These are phyloP conservation scores for Globisporangium ultimum DNA, from an alignment of 352 stramenopile genomes.

Conservation along the genomic window DNA sequence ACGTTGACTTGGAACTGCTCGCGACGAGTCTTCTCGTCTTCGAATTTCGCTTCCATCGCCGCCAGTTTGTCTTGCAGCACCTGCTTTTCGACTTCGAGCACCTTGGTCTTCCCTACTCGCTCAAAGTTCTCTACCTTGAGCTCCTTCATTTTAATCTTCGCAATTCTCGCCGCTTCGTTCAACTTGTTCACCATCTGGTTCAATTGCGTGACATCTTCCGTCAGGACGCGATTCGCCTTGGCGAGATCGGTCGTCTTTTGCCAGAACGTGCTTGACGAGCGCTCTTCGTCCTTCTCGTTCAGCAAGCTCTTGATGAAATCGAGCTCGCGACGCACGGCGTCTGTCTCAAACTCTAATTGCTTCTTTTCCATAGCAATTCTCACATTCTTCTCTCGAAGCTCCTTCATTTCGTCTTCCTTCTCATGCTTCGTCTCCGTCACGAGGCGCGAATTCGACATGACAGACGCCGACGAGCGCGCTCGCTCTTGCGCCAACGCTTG, in stretches of 20 bases:
- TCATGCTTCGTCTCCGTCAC: conserved; percentile 73
- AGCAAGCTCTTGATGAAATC: conserved; percentile 72
- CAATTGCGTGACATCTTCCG: conserved; percentile 60
- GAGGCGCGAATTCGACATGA: conserved; percentile 62
- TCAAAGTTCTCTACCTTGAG: conserved; percentile 54
- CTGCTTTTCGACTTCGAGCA: conserved; percentile 74
- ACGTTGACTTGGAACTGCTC: conserved; percentile 88
- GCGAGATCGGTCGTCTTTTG: conserved; percentile 84
- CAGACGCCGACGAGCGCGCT: conserved; percentile 55
- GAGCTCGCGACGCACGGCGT: conserved; percentile 58
- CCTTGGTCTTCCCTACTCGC: conserved; percentile 52
- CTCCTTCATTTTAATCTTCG: conserved; percentile 45
- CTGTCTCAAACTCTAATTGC: conserved; percentile 68
- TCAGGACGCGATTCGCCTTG: conserved; percentile 73
- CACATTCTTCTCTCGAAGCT: conserved; percentile 62
- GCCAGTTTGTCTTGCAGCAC: conserved; percentile 62
- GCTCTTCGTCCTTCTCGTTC: conserved; percentile 70
- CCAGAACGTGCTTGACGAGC: conserved; percentile 77
- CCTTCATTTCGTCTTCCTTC: conserved; percentile 74
- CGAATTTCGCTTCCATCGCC: conserved; percentile 67
- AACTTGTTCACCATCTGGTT: conserved; percentile 65
- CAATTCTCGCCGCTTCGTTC: conserved; percentile 61
- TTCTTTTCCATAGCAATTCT: conserved; percentile 57
- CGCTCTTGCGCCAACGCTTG: conserved; percentile 62
- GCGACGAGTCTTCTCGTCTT: conserved; percentile 73